Conservation (phyloP, 2,329 filamentous ascomycete species). For the Cordyceps javanica region DNA sequence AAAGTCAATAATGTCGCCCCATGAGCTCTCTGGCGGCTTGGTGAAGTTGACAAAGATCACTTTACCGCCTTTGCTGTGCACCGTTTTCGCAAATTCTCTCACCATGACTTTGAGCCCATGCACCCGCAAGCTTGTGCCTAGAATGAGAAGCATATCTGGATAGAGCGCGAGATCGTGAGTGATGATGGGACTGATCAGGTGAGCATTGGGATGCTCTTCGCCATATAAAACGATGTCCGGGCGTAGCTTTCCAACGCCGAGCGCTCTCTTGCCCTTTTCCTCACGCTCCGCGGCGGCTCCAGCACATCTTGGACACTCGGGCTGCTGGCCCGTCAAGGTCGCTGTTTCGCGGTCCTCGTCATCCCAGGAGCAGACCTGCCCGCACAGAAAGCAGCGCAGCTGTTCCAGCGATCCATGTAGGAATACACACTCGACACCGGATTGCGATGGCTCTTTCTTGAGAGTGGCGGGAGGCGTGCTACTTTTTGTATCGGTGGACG, state of each 20-base stretch:
- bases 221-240: conserved; percentile 71
- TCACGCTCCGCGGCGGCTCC: conserved; percentile 56
- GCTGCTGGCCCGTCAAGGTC: conserved; percentile 58
- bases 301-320: conserved; percentile 60
- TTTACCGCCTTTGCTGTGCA: conserved; percentile 61
- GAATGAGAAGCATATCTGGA: conserved; percentile 62
- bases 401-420: conserved; percentile 63
- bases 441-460: conserved; percentile 25
- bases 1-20: conserved; percentile 68
- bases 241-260: conserved; percentile 61
- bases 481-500: conserved; percentile 18
- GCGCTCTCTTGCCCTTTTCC: conserved; percentile 58
- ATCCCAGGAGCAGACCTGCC: conserved; percentile 53
- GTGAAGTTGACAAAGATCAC: conserved; percentile 70
- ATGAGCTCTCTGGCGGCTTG: conserved; percentile 64
- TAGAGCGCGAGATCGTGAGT: conserved; percentile 59
- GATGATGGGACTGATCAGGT: conserved; percentile 61
- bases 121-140: conserved; percentile 65
- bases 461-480: background rate
- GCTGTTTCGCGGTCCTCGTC: conserved; percentile 47
- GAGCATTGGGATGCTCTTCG: conserved; percentile 63
- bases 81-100: conserved; percentile 63
- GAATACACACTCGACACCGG: conserved; percentile 60
- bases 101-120: conserved; percentile 67
- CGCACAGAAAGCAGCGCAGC: conserved; percentile 59